phyloP scores from a whole-genome alignment of 305 asterid genomes.

The Fraxinus sp. region DNA sequence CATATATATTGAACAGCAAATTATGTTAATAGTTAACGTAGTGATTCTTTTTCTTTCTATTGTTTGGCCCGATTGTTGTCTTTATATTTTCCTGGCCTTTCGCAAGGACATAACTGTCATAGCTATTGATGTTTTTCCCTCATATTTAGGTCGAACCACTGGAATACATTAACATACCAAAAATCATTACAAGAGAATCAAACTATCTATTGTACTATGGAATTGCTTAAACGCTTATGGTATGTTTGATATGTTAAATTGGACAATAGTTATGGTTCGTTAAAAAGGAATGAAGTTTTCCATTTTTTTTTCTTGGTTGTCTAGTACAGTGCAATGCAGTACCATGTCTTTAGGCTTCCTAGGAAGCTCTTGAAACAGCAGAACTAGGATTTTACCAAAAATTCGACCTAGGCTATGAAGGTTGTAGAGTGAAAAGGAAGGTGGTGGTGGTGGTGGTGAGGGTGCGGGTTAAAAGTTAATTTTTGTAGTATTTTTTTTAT shows the following conservation, averaged over 20 bases:
- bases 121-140: neutral
- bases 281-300: neutral
- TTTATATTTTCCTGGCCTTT: conserved; percentile 4
- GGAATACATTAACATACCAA: neutral
- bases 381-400: neutral
- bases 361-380: neutral
- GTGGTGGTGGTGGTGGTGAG: neutral
- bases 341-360: neutral
- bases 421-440: neutral
- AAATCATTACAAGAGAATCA: neutral
- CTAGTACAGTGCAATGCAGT: neutral
- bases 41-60: conserved; percentile 31
- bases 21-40: conserved; percentile 11
- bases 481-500: too few species aligned
- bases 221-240: neutral
- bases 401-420: neutral
- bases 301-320: neutral
- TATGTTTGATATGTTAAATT: neutral
- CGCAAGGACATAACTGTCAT: neutral
- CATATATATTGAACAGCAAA: neutral
- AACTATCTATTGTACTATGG: neutral
- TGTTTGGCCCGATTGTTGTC: conserved; percentile 26
- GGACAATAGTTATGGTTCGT: neutral
- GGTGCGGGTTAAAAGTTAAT: neutral
- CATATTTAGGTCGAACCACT: neutral